phyloP scores from a whole-genome alignment of 83 land plant genomes.

The Larix sibirica region DNA sequence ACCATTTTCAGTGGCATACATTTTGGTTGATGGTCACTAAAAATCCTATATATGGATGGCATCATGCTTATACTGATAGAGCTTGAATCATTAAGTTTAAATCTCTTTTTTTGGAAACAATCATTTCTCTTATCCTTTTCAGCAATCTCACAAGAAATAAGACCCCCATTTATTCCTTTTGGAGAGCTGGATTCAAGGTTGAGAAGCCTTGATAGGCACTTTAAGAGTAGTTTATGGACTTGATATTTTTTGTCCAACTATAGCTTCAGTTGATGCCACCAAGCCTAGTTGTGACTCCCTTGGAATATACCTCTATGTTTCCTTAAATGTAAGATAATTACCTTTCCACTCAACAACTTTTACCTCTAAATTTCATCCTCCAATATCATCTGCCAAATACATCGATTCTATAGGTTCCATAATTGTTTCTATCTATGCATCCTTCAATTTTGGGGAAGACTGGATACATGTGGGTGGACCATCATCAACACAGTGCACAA shows the following conservation, averaged over 20 bases:
- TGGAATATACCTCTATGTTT: background rate
- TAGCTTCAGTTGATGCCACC: background rate
- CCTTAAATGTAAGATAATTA: background rate
- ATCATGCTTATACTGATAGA: slow-evolving; percentile 12
- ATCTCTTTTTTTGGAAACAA: background rate
- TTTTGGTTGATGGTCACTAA: slow-evolving; percentile 4
- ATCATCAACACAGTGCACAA: background rate
- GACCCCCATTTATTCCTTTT: background rate
- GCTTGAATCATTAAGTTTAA: background rate
- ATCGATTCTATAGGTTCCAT: background rate
- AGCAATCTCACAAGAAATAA: background rate
- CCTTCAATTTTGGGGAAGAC: background rate
- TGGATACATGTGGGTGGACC: background rate
- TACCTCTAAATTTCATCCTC: background rate
- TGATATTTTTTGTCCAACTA: background rate
- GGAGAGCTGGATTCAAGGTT: background rate
- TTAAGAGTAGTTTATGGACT: background rate
- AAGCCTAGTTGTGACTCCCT: slow-evolving; percentile 1
- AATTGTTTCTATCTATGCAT: background rate
- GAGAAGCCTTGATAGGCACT: background rate
- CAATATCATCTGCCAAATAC: background rate
- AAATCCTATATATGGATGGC: slow-evolving; percentile 9
- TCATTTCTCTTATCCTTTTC: slow-evolving; percentile 7
- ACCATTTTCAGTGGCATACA: background rate
- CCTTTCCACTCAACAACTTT: background rate